Base-by-base conservation (phyloP, 768 basidiomycete species). In the Ramaria rubella region DNA sequence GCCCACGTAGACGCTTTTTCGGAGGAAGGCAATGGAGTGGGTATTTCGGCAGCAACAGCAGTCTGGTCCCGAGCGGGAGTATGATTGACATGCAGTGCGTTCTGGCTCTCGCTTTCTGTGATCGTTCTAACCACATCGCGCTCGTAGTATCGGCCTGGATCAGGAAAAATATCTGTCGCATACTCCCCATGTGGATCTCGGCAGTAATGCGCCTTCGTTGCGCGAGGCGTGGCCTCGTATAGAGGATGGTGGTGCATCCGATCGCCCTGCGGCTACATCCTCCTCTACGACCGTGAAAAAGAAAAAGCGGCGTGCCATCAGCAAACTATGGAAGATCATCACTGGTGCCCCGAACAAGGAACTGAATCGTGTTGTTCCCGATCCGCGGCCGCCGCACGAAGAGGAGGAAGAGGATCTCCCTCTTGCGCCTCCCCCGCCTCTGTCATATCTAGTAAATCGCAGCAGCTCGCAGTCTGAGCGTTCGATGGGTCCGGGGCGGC, bases 31-130 rank as follows among this genome's bases (percentile, higher is more conserved):
- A 87, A 62, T 73, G 86, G 44, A 83, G 82, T 57, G 70, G 81
- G 21, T 84, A 83, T 12, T 89, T 85, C 82, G 75, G 80, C 61
- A 91, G 88, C 65, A 86, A 86, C 63, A 87, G 90, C 57, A 91
- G 89, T 67, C 72, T 93, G 36, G 86, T 88, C 1, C 78, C 80
- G n/a, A 88, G 86, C 3, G 90, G 90, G 52, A 93, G 90, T 64
- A 90, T 93, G 88, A 72, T 92, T 61, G 87, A 92, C 68, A 92
- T 93, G 90, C 90, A 93, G 90, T 92, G 72, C 60, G 88, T 83
- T 15, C 17, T 57, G 29, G 26, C 19, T 24, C 23, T 49, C 8
- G 17, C 43, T 50, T 55, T 49, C 26, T 23, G 14, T 52, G 36
- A 45, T 24, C 29, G 43, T 23, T 51, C 21, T 53, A 51, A 30